Conservation (phyloP, 2,329 filamentous ascomycete species). For the Aspergillus sp. region DNA sequence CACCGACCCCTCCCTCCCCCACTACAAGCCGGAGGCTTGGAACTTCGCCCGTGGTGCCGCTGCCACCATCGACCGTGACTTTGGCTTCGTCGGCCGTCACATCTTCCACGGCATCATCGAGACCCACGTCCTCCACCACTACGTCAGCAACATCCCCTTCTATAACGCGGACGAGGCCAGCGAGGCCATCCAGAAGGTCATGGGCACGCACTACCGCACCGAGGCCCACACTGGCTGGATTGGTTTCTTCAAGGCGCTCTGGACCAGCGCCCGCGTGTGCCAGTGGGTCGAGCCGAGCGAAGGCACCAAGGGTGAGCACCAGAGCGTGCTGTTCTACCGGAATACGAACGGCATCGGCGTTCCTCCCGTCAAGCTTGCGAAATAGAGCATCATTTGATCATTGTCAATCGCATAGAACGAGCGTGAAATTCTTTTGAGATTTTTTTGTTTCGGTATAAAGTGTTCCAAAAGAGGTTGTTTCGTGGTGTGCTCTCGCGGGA, state of each 20-base stretch:
- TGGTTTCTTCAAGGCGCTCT: constrained; percentile 84
- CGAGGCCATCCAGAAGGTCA: constrained; percentile 89
- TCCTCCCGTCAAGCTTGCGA: constrained; percentile 46
- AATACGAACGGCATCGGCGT: constrained; percentile 86
- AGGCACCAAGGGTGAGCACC: constrained; percentile 73
- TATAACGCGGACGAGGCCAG: constrained; percentile 94
- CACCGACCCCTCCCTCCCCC: constrained; percentile 89
- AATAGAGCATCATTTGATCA: constrained; percentile 18
- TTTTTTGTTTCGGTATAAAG: constrained; percentile 1
- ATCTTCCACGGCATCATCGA: constrained; percentile 95
- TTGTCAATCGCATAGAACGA: constrained; percentile 15
- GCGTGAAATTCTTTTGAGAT: constrained; percentile 3
- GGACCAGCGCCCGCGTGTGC: constrained; percentile 77
- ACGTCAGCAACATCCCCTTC: constrained; percentile 92
- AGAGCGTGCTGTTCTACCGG: constrained; percentile 89
- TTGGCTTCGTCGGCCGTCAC: constrained; percentile 88
- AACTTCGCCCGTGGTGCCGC: constrained; percentile 91
- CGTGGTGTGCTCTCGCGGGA: constrained; percentile 22
- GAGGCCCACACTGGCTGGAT: constrained; percentile 72
- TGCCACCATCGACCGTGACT: constrained; percentile 94
- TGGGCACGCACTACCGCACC: constrained; percentile 92
- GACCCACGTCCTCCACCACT: constrained; percentile 97
- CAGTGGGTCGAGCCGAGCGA: constrained; percentile 96
- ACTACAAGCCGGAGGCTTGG: constrained; percentile 85
- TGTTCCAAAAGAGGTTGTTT: constrained; percentile 1